Percentiles rank a stretch among this genome's conserved stretches.
Evolutionary conservation across 2,329 filamentous ascomycete species (phyloP).

Genomic region (Aspergillus fructus): DNA sequence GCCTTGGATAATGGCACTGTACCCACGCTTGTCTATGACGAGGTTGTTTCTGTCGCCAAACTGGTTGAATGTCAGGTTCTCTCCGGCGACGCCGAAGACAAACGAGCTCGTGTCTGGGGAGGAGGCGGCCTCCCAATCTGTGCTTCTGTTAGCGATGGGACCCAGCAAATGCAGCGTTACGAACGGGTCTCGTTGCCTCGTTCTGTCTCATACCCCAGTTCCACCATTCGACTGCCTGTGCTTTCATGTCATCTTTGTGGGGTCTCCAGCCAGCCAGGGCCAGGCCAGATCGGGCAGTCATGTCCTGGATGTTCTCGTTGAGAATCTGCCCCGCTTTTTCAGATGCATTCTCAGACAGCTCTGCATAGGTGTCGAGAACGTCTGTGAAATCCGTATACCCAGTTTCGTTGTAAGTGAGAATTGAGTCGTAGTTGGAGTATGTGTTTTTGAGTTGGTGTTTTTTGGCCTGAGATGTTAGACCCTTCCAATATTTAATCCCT

Average conservation of each 20-base stretch:
- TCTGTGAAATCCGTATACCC: conserved; percentile 54
- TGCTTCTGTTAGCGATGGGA: conserved; percentile 1
- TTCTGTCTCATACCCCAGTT: conserved; percentile 37
- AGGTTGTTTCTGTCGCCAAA: conserved; percentile 63
- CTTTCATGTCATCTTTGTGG: conserved; percentile 51
- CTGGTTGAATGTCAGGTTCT: conserved; percentile 63
- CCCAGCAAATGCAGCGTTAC: neutral
- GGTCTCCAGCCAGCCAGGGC: conserved; percentile 64
- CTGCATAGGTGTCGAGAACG: conserved; percentile 53
- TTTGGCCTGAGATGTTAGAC: conserved; percentile 40
- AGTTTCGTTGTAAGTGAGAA: conserved; percentile 60
- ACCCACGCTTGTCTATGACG: conserved; percentile 62
- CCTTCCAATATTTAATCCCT: neutral
- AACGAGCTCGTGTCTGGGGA: conserved; percentile 58
- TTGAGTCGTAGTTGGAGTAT: conserved; percentile 58
- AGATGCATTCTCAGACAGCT: conserved; percentile 47
- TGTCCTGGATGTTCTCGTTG: conserved; percentile 60
- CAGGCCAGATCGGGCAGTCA: conserved; percentile 59
- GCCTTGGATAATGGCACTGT: conserved; percentile 56
- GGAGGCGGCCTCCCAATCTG: conserved; percentile 61
- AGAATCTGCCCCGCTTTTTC: conserved; percentile 59
- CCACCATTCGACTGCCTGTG: conserved; percentile 64
- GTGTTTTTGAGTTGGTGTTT: conserved; percentile 58
- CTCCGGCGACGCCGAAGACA: conserved; percentile 54
- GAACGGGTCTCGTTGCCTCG: neutral